These are phyloP conservation scores for Castanea crenata DNA, from an alignment of 306 rosid species.

Conservation along the genomic window DNA sequence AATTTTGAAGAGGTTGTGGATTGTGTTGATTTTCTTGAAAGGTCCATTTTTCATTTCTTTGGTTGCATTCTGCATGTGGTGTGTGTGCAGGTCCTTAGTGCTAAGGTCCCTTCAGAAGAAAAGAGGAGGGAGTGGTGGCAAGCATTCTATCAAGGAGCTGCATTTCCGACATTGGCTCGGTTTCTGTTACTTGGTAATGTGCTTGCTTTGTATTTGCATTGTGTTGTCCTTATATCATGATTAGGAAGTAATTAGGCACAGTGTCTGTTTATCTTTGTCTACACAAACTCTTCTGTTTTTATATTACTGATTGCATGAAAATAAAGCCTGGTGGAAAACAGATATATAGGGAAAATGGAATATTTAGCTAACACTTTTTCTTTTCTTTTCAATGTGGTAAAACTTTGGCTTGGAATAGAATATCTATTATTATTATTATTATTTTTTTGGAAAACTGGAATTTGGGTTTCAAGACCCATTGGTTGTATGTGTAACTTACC, in stretches of 20 bases:
- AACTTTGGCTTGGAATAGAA: background rate
- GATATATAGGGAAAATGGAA: background rate
- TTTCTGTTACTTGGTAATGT: conserved; percentile 67
- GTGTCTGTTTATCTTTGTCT: background rate
- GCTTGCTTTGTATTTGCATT: conserved; percentile 3
- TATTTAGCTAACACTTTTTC: background rate
- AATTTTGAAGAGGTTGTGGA: background rate
- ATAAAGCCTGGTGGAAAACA: background rate
- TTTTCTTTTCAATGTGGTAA: background rate
- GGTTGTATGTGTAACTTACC: no score
- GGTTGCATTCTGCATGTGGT: conserved; percentile 9
- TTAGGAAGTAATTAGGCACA: background rate
- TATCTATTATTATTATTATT: background rate
- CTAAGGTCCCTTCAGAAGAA: conserved; percentile 46
- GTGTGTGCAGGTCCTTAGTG: conserved; percentile 41
- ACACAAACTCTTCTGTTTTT: background rate
- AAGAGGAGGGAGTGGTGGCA: conserved; percentile 66
- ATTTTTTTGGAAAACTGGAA: background rate
- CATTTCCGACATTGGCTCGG: conserved; percentile 68
- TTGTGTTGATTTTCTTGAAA: background rate
- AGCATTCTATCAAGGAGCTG: conserved; percentile 65
- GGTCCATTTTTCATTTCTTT: conserved; percentile 6
- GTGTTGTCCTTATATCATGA: background rate
- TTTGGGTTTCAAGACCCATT: background rate
- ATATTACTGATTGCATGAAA: background rate